A percentile compares a stretch with the other conserved stretches of the same genome.
Evolutionary conservation across 148 eudicot species (phyloP).

Genomic region (Camellia sinensis): DNA sequence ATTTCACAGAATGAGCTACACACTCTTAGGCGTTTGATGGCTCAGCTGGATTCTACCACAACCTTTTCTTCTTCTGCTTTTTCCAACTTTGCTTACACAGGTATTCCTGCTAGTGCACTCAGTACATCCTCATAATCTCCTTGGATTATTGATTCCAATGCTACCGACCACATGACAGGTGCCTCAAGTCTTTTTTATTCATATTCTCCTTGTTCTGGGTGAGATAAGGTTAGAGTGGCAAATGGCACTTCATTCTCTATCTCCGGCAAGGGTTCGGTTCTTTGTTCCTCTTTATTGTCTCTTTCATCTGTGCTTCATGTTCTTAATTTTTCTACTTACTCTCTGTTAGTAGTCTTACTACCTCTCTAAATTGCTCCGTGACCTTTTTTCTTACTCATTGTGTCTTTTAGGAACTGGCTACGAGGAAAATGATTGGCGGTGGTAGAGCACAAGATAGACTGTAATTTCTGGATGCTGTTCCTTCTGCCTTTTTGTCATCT

Average conservation of each 20-base stretch:
- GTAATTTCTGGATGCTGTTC: not conserved
- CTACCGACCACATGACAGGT: not conserved
- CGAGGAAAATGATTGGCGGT: not conserved
- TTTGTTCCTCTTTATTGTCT: not conserved
- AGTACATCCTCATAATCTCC: not conserved
- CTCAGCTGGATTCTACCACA: not conserved
- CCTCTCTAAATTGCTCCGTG: not conserved
- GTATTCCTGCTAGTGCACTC: not conserved
- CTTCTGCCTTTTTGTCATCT: too few species aligned
- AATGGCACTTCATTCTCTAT: not conserved
- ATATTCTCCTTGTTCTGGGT: not conserved
- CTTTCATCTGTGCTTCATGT: not conserved
- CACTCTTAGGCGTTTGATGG: not conserved
- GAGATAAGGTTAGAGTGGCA: not conserved
- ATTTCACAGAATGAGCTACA: not conserved
- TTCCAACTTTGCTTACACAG: not conserved
- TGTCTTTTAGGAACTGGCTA: not conserved
- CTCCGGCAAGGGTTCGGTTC: not conserved
- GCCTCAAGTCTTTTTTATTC: not conserved
- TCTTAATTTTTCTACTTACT: not conserved
- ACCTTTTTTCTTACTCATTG: not conserved
- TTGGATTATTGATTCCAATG: not conserved
- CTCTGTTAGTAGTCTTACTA: not conserved
- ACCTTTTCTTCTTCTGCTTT: not conserved
- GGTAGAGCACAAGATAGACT: not conserved